Base-by-base conservation (phyloP, 2,329 filamentous ascomycete genomes). In the Chalara sp. region DNA sequence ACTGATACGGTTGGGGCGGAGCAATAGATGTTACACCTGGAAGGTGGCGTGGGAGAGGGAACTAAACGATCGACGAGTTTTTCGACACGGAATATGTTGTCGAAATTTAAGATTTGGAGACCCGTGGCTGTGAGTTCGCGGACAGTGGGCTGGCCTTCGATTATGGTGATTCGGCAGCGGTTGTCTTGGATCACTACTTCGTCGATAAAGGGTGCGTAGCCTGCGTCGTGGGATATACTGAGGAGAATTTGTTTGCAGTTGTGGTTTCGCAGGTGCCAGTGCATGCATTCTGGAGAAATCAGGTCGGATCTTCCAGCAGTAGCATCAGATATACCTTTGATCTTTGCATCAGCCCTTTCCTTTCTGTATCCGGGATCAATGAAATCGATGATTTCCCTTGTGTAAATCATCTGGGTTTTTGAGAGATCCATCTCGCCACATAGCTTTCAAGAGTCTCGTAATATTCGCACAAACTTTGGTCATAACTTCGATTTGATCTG, bases 231-330 rank as follows among this genome's bases (percentile, higher is more conserved):
- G 1, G 79, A 82, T 46, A 83, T 73, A 44, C 81, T 81, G 35
- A 85, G 68, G 33, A 84, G 65, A 45, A 85, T 71, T 57, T 81
- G 76, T 60, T 76, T 79, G 70, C 81, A 85, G 61, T 81, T 83
- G 55, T 72, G 66, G 53, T 83, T 83, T 57, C 72, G 70, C 44
- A 84, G 66, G 63, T 85, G 74, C 74, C 79, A 83, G 44, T 70
- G 68, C 6, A 77, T 70, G 46, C 53, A 57, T 60, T 66, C 63
- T 65, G 53, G 6, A 6, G 7, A n/a, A n/a, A n/a, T n/a, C n/a
- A n/a, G n/a, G n/a, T n/a, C n/a, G n/a, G n/a, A n/a, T n/a, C n/a
- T n/a, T n/a, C n/a, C n/a, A n/a, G n/a, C n/a, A n/a, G n/a, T n/a
- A n/a, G n/a, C n/a, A n/a, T n/a, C n/a, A n/a, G n/a, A 12, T 6